Base-by-base conservation (phyloP, 164 flowering plant genomes). In the grape (Vitis vinifera) region DNA sequence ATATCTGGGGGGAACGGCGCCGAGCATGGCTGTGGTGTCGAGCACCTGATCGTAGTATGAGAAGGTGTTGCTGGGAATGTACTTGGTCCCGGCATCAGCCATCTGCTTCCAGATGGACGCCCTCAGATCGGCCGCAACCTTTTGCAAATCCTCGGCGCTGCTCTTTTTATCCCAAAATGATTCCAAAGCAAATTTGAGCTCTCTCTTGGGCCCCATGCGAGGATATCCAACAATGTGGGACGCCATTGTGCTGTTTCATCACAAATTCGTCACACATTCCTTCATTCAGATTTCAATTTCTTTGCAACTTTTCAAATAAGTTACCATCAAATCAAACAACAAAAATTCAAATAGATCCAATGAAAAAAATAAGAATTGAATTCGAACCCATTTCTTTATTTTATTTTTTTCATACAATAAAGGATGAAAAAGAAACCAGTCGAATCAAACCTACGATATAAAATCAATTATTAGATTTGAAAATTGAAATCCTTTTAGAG, bases 191-290 rank as follows among this genome's bases (percentile, higher is more conserved):
- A 91, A 89, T 75, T 91, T 91, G 63, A 90, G 88, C 87, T 88
- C 95, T 69, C 95, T 86, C 80, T 87, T 87, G 62, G 95, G 90
- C 19, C 95, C 93, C 86, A 90, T 87, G 49, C 95, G 90, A 47
- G 95, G 95, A 66, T 91, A 91, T 59, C 97, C 97, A 74, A 91
- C 93, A 77, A 91, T 83, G 79, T 91, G 93, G 13, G 97, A 91
- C 2, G 97, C 93, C 94, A 91, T 91, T 78, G 44, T 69, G 51
- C 87, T 86, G 83, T 2, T 51, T 51, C 16, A 50, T 37, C 0
- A 37, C 44, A 37, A 37, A 4, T 19, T n/a, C 67, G 37, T 10
- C 59, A 14, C 27, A 31, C 16, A 71, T 9, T 31, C 37, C 17
- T 29, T 69, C 66, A 61, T n/a, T 51, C 48, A 7, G 4, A 37